Evolutionary conservation across 2,329 filamentous ascomycete species (phyloP), one percentile per base, ranked within the genome.

Genomic region (Zopfia rhizophila): DNA sequence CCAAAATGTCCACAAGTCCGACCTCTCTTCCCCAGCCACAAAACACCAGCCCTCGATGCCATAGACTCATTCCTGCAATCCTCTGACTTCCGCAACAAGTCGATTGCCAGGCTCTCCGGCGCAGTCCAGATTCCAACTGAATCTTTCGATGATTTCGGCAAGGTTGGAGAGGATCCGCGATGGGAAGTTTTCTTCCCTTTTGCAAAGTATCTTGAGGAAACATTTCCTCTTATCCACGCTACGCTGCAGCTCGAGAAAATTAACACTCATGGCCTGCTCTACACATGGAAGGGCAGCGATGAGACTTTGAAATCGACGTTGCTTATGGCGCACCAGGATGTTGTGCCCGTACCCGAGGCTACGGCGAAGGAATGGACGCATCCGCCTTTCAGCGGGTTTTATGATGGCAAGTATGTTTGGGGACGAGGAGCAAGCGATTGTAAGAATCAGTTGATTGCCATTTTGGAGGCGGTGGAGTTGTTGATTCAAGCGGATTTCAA

Each of bases 311-410:
- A 81, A 63, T 83, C 83, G 0, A 77, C 79, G 3, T 68, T 87
- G 16, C 70, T 87, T 25, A 82, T 85, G 74, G 84, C 83, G 1
- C 84, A 87, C 63, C 82, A 86, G 61, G 85, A 87, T 61, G 82
- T 85, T 7, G 84, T 88, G 2, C 83, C 83, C 2, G 82, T 84
- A 0, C 66, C 65, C 4, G 58, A 66, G 3, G 74, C 75, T 2
- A 72, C 77, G 5, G 72, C 79, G 4, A 81, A 78, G 3, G 72
- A 80, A 28, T 87, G 84, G 84, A 83, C 77, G 0, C 69, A 86
- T 63, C 80, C 82, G 1, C 84, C 84, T 0, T 87, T 80, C 55
- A 77, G 76, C n/a, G 83, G 82, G 6, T 59, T 76, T 52, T 86
- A 77, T 46, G 84, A 28, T 35, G 83, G 83, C 10, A 75, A 75